Evolutionary conservation across 2,329 filamentous ascomycete genomes (phyloP).

Genomic region (Raffaelea deltoideospora): DNA sequence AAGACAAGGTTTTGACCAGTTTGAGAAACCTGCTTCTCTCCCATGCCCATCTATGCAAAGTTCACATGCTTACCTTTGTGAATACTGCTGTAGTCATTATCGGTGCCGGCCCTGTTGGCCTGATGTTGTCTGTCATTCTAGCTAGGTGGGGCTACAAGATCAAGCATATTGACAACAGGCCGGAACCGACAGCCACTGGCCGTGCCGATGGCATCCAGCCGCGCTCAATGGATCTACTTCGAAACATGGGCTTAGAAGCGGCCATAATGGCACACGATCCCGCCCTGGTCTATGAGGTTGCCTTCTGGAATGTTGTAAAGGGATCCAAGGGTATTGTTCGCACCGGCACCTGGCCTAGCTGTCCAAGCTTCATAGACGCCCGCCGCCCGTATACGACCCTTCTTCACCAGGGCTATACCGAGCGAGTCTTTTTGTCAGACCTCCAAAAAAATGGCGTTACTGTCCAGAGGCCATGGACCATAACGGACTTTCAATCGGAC

Average conservation of each 20-base stretch:
- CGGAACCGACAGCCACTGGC: conserved; percentile 71
- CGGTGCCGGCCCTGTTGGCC: conserved; percentile 76
- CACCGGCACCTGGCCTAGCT: conserved; percentile 70
- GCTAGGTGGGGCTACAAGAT: conserved; percentile 90
- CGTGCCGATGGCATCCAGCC: conserved; percentile 88
- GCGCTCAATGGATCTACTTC: conserved; percentile 69
- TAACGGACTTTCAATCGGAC: conserved; percentile 45
- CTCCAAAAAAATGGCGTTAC: conserved; percentile 43
- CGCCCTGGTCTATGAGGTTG: conserved; percentile 68
- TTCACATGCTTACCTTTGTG: neutral
- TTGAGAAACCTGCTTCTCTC: neutral
- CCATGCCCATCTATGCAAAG: too few relatives aligned
- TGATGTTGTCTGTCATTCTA: conserved; percentile 76
- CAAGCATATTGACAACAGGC: conserved; percentile 84
- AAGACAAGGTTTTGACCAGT: too few relatives aligned
- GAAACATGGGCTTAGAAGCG: conserved; percentile 80
- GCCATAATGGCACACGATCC: conserved; percentile 78
- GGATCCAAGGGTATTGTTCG: conserved; percentile 43
- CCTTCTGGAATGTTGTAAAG: conserved; percentile 52
- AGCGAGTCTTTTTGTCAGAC: conserved; percentile 53
- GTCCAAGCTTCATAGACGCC: conserved; percentile 67
- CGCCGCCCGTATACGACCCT: conserved; percentile 57
- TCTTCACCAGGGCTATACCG: conserved; percentile 57
- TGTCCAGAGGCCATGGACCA: conserved; percentile 50
- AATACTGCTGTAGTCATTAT: conserved; percentile 53